phyloP scores from a whole-genome alignment of 2,329 filamentous ascomycete species.

The Penicillium sp. region DNA sequence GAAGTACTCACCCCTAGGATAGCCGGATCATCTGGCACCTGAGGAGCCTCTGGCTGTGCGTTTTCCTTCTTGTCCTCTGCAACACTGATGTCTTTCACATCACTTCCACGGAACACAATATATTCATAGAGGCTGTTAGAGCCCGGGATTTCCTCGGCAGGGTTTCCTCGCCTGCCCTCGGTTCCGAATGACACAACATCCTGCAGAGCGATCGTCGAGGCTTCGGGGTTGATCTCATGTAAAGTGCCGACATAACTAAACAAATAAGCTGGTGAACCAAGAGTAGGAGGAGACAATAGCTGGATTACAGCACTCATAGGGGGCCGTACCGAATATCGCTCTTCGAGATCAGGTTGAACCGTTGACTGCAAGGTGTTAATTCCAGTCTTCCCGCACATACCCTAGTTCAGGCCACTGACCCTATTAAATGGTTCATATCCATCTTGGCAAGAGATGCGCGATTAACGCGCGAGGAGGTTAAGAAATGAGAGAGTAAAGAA shows the following conservation, averaged over 20 bases:
- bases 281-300: slow-evolving; percentile 23
- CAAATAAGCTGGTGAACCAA: slow-evolving; percentile 38
- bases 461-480: slow-evolving; percentile 34
- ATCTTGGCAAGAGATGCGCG: slow-evolving; percentile 43
- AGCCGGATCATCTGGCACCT: slow-evolving; percentile 90
- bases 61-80: slow-evolving; percentile 77
- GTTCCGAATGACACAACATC: slow-evolving; percentile 95
- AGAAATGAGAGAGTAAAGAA: slow-evolving; percentile 22
- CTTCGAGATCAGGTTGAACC: slow-evolving; percentile 95
- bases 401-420: slow-evolving; percentile 44
- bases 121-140: slow-evolving; percentile 95
- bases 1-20: slow-evolving; percentile 87
- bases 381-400: slow-evolving; percentile 41
- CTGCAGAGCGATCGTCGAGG: slow-evolving; percentile 94
- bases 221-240: slow-evolving; percentile 97
- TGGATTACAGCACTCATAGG: slow-evolving; percentile 15
- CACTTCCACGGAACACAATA: slow-evolving; percentile 96
- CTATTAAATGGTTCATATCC: slow-evolving; percentile 58
- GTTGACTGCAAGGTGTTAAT: slow-evolving; percentile 66
- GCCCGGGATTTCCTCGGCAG: slow-evolving; percentile 79
- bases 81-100: slow-evolving; percentile 97
- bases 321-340: slow-evolving; percentile 86
- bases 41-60: slow-evolving; percentile 75
- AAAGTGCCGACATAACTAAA: slow-evolving; percentile 90
- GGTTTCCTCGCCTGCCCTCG: slow-evolving; percentile 81